These are phyloP conservation scores for Cercospora brassicicola DNA, from an alignment of 2,329 filamentous ascomycete species.

Conservation along the genomic window DNA sequence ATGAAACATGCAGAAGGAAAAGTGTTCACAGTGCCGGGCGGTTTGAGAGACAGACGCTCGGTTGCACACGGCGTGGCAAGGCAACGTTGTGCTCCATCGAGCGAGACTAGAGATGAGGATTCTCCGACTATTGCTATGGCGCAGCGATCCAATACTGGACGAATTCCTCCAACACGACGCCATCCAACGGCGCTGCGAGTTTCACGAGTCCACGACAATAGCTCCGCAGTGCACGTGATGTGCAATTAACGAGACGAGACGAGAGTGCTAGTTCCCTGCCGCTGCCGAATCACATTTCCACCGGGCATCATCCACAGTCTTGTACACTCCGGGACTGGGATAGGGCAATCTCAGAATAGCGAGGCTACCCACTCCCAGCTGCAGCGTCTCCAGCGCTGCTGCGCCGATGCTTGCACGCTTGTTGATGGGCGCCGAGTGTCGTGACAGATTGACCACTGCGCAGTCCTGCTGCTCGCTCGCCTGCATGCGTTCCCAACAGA, in stretches of 20 bases:
- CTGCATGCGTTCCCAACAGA: constrained; percentile 12
- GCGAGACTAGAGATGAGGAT: constrained; percentile 4
- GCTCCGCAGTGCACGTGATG: constrained; percentile 2
- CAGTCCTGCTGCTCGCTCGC: neutral
- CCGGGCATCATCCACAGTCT: constrained; percentile 3
- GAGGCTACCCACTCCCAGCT: constrained; percentile 6
- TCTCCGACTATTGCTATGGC: constrained; percentile 6
- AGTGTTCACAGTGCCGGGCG: constrained; percentile 14
- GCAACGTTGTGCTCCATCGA: neutral
- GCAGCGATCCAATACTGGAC: constrained; percentile 2
- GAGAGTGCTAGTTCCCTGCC: neutral
- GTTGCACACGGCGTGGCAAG: neutral
- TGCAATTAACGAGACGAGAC: neutral
- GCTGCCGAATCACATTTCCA: constrained; percentile 11
- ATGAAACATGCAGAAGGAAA: constrained; percentile 1
- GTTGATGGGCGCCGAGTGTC: neutral
- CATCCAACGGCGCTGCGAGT: neutral
- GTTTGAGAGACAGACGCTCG: neutral
- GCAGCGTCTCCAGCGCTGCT: neutral
- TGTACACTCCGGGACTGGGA: neutral
- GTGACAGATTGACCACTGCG: neutral
- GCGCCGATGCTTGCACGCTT: neutral
- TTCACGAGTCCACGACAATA: neutral
- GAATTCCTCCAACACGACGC: neutral
- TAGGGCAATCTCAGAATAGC: constrained; percentile 5